A percentile compares a stretch with the other conserved stretches of the same genome.
These are phyloP conservation scores for Pilaira anomala DNA, from an alignment of 192 early-diverging fungal genomes.

Conservation along the genomic window DNA sequence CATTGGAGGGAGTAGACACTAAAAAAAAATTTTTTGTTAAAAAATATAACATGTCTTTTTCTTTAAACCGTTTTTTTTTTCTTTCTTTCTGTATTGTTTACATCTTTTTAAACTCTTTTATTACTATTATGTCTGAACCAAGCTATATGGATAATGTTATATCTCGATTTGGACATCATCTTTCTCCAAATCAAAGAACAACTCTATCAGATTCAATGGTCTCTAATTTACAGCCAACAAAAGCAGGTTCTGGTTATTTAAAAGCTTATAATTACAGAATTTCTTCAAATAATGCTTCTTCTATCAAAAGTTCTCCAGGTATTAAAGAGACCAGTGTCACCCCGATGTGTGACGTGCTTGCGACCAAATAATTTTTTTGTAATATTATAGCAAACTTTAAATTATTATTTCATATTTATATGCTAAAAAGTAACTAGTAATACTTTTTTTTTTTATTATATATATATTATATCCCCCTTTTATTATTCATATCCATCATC, in stretches of 20 bases:
- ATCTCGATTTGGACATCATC: slow-evolving; percentile 24
- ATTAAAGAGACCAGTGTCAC: too few relatives aligned
- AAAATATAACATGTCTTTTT: not conserved
- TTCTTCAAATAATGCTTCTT: too few relatives aligned
- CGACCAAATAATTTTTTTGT: too few relatives aligned
- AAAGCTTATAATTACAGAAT: not conserved
- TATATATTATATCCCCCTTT: too few relatives aligned
- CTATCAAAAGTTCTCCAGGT: too few relatives aligned
- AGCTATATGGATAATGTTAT: slow-evolving; percentile 22
- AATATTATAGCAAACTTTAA: too few relatives aligned
- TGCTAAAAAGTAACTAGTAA: too few relatives aligned
- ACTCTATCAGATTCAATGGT: slow-evolving; percentile 13
- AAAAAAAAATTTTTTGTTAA: too few relatives aligned
- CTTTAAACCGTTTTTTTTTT: slow-evolving; percentile 3
- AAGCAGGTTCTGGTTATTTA: slow-evolving; percentile 6
- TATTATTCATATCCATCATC: too few relatives aligned
- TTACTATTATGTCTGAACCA: slow-evolving; percentile 1
- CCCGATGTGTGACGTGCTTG: too few relatives aligned
- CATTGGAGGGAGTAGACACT: not conserved
- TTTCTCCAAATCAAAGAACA: slow-evolving; percentile 14
- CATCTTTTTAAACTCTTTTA: not conserved
- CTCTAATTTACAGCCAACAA: slow-evolving; percentile 12
- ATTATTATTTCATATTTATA: too few relatives aligned
- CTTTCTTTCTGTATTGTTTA: not conserved
- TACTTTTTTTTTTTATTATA: too few relatives aligned